Evolutionary conservation across 805 yeast species (phyloP).

Genomic region (Suhomyces faveliae): DNA sequence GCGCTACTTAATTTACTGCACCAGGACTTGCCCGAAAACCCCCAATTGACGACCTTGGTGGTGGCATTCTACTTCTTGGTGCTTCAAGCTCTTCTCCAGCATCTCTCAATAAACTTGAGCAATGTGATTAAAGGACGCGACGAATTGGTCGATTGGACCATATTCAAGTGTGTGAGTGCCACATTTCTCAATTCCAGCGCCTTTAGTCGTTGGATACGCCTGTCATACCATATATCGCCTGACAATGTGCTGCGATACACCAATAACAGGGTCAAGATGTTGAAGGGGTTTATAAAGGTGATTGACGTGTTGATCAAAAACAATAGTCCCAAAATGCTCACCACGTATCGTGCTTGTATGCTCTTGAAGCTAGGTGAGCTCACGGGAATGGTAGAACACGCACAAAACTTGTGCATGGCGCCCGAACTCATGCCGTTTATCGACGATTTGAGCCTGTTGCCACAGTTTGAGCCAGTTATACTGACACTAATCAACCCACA

Average conservation of each 20-base stretch:
- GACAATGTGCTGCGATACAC: conserved; percentile 16
- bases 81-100: conserved; percentile 26
- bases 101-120: conserved; percentile 18
- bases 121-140: conserved; percentile 11
- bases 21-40: not conserved
- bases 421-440: not conserved
- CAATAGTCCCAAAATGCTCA: not conserved
- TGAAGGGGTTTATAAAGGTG: conserved; percentile 26
- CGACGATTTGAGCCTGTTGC: conserved; percentile 4
- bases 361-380: conserved; percentile 6
- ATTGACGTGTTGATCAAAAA: conserved; percentile 12
- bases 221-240: conserved; percentile 6
- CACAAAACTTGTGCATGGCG: not conserved
- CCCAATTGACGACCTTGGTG: conserved; percentile 13
- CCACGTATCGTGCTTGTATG: conserved; percentile 5
- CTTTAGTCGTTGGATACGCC: conserved; percentile 23
- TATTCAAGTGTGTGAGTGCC: conserved; percentile 14
- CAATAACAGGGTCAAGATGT: conserved; percentile 23
- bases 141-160: conserved; percentile 7
- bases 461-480: not conserved
- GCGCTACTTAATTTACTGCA: conserved; percentile 12
- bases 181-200: conserved; percentile 18
- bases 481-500: not conserved
- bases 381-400: not conserved
- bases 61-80: conserved; percentile 30